These are phyloP conservation scores for Clausena lansium DNA, from an alignment of 345 rosid genomes.

Conservation along the genomic window DNA sequence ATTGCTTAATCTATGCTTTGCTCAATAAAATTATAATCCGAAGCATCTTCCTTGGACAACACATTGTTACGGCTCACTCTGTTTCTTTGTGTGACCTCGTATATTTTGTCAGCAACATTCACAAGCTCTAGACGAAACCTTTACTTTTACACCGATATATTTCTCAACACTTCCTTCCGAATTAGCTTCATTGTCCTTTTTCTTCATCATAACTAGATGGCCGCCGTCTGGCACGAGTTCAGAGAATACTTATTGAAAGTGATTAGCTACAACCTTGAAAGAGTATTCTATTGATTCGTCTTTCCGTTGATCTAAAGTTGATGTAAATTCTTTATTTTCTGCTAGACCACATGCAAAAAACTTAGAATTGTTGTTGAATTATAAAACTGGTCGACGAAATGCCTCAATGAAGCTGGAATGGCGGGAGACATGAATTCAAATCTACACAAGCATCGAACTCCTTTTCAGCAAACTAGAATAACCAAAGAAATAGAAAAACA, in stretches of 20 bases:
- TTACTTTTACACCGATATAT: conserved; percentile 91
- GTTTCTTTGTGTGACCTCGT: conserved; percentile 80
- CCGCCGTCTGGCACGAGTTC: conserved; percentile 96
- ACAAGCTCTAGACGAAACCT: conserved; percentile 95
- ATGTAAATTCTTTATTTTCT: conserved; percentile 90
- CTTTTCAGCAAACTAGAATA: too few relatives aligned
- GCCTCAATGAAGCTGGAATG: too few relatives aligned
- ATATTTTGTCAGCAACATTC: conserved; percentile 90
- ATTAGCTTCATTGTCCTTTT: conserved; percentile 70
- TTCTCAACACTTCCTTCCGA: conserved; percentile 87
- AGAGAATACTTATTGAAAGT: conserved; percentile 87
- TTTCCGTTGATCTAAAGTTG: too few relatives aligned
- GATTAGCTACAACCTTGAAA: conserved; percentile 89
- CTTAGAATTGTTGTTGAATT: too few relatives aligned
- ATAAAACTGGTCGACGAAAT: too few relatives aligned
- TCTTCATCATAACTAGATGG: conserved; percentile 83
- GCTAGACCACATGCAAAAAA: too few relatives aligned
- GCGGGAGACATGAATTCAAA: too few relatives aligned
- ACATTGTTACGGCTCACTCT: conserved; percentile 81
- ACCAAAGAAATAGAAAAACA: too few relatives aligned
- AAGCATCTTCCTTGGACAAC: conserved; percentile 69
- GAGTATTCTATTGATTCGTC: conserved; percentile 96
- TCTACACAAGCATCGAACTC: too few relatives aligned
- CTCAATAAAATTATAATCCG: conserved; percentile 67
- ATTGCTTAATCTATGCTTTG: conserved; percentile 9